Evolutionary conservation across 306 rosid species (phyloP).

Genomic region (Echinosophora koreensis): DNA sequence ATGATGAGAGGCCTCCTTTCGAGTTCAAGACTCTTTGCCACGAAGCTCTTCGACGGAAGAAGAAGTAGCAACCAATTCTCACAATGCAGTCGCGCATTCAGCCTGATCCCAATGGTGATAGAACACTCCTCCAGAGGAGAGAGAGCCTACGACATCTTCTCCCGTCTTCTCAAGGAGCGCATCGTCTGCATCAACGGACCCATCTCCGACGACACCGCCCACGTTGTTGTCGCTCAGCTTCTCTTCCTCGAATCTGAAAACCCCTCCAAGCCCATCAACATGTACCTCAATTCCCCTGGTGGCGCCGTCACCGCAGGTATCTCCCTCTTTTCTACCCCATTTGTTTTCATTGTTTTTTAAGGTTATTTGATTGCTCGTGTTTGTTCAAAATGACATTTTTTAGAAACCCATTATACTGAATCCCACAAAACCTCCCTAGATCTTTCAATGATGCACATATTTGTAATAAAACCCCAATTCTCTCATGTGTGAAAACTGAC

Average conservation of each 20-base stretch:
- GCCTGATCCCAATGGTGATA: conserved; percentile 90
- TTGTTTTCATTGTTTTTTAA: neutral
- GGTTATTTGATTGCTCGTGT: neutral
- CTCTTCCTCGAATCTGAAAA: conserved; percentile 96
- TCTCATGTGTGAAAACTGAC: too few relatives aligned
- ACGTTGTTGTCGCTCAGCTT: conserved; percentile 97
- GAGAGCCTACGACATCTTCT: conserved; percentile 96
- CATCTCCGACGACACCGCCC: conserved; percentile 91
- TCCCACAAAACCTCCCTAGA: neutral
- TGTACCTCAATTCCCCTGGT: conserved; percentile 97
- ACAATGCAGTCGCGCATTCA: conserved; percentile 55
- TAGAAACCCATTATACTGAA: neutral
- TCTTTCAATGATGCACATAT: neutral
- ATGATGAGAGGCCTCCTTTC: conserved; percentile 60
- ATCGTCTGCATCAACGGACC: conserved; percentile 96
- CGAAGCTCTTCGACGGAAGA: conserved; percentile 34
- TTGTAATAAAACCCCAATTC: neutral
- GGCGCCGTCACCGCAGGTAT: conserved; percentile 96
- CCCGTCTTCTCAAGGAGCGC: conserved; percentile 97
- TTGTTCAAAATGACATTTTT: neutral
- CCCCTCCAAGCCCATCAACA: conserved; percentile 87
- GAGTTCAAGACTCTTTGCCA: conserved; percentile 38
- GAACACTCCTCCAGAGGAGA: conserved; percentile 97
- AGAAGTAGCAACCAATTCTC: neutral
- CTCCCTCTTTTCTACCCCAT: neutral